Evolutionary conservation across 2,329 filamentous ascomycete genomes (phyloP).

Genomic region (Tricladium varicosporioides): DNA sequence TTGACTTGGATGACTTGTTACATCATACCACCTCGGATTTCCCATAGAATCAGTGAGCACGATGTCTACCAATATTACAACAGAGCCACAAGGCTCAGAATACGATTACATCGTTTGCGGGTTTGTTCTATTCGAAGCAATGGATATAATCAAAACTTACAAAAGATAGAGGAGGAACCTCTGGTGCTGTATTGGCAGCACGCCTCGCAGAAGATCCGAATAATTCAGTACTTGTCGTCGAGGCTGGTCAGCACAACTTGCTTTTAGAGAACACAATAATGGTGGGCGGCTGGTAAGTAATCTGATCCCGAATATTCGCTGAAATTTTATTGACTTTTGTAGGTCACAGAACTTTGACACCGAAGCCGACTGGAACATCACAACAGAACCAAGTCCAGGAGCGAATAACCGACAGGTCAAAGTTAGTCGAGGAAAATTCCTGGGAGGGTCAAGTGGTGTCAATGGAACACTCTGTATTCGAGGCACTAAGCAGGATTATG

Average conservation of each 20-base stretch:
- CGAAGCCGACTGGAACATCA: conserved; percentile 51
- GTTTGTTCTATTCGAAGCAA: conserved; percentile 14
- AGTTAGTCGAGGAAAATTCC: conserved; percentile 47
- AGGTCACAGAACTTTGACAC: conserved; percentile 47
- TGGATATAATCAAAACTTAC: neutral
- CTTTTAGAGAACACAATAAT: conserved; percentile 50
- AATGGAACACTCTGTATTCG: conserved; percentile 51
- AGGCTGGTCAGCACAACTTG: conserved; percentile 45
- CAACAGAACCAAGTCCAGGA: conserved; percentile 39
- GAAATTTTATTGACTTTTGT: neutral
- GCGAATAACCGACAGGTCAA: conserved; percentile 45
- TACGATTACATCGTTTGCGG: conserved; percentile 32
- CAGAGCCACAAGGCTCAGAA: conserved; percentile 14
- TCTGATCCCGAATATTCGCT: neutral
- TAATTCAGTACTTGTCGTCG: conserved; percentile 46
- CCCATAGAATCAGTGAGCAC: neutral
- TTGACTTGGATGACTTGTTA: too few relatives aligned
- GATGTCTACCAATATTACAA: conserved; percentile 14
- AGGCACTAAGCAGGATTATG: conserved; percentile 47
- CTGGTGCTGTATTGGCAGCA: conserved; percentile 49
- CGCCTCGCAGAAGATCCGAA: conserved; percentile 51
- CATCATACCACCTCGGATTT: neutral
- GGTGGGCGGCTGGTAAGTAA: conserved; percentile 43
- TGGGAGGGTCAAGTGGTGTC: conserved; percentile 48
- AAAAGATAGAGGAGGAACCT: conserved; percentile 42